These are phyloP conservation scores for Clonostachys solani DNA, from an alignment of 2,329 filamentous ascomycete genomes.

Conservation along the genomic window DNA sequence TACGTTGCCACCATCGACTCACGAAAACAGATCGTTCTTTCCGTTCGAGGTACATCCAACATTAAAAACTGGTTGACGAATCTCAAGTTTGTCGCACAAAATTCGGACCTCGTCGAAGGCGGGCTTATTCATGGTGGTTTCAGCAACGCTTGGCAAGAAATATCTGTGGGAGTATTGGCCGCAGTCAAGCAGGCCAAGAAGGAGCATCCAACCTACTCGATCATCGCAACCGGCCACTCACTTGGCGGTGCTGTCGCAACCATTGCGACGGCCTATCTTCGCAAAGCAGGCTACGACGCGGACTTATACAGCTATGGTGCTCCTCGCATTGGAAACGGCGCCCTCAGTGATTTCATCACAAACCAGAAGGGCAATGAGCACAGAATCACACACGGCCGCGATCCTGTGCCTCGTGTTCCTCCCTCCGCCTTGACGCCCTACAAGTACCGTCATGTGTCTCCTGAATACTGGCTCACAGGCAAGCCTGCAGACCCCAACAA, in stretches of 20 bases:
- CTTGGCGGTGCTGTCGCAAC: slow-evolving; percentile 63
- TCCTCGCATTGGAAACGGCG: slow-evolving; percentile 60
- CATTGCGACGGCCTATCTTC: slow-evolving; percentile 53
- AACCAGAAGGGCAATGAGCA: slow-evolving; percentile 47
- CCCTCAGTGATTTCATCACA: slow-evolving; percentile 49
- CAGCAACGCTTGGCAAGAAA: slow-evolving; percentile 50
- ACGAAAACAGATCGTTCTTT: slow-evolving; percentile 50
- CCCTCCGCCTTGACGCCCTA: slow-evolving; percentile 29
- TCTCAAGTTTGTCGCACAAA: slow-evolving; percentile 18
- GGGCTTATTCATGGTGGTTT: slow-evolving; percentile 58
- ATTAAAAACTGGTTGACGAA: slow-evolving; percentile 60
- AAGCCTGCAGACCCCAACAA: slow-evolving; percentile 22
- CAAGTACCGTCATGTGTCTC: slow-evolving; percentile 61
- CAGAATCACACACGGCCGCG: slow-evolving; percentile 62
- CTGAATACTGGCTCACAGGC: slow-evolving; percentile 60
- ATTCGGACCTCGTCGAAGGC: slow-evolving; percentile 23
- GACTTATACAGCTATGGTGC: slow-evolving; percentile 65
- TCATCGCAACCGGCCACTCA: slow-evolving; percentile 63
- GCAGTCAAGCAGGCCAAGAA: slow-evolving; percentile 37
- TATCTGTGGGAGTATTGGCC: slow-evolving; percentile 31
- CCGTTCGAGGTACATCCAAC: slow-evolving; percentile 54
- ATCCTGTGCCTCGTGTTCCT: slow-evolving; percentile 65
- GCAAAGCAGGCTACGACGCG: slow-evolving; percentile 33
- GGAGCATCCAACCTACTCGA: slow-evolving; percentile 43
- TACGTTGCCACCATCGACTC: slow-evolving; percentile 46